A percentile compares a stretch with the other conserved stretches of the same genome.
Evolutionary conservation across 306 rosid genomes (phyloP).

Genomic region (Abrus precatorius): DNA sequence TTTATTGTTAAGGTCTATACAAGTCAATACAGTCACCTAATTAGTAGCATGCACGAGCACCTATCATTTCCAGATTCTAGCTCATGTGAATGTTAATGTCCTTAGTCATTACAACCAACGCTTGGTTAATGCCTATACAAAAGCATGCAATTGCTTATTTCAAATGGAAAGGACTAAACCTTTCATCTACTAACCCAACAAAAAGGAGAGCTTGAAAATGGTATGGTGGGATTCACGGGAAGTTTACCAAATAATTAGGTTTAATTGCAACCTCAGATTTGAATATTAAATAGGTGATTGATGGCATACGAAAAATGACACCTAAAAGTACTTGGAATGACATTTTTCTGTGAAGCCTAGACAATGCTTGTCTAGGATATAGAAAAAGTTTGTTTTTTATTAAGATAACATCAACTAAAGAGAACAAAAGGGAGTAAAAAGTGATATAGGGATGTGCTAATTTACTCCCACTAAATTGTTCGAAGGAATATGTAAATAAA

Average conservation of each 20-base stretch:
- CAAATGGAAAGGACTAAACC: background rate
- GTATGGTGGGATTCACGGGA: background rate
- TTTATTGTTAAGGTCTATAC: background rate
- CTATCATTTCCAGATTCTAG: slow-evolving; percentile 24
- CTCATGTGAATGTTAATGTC: background rate
- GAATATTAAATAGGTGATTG: background rate
- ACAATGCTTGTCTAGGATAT: background rate
- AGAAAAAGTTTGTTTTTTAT: background rate
- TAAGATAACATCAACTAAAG: background rate
- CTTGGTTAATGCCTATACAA: background rate
- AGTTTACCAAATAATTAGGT: slow-evolving; percentile 13
- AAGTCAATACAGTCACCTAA: background rate
- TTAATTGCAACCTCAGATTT: background rate
- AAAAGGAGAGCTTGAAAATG: background rate
- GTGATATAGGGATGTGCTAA: background rate
- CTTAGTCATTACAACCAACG: background rate
- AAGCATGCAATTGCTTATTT: background rate
- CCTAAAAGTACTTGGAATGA: background rate
- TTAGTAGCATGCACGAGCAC: background rate
- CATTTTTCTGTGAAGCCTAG: slow-evolving; percentile 6
- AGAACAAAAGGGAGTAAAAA: slow-evolving; percentile 14
- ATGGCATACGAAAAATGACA: background rate
- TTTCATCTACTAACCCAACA: background rate
- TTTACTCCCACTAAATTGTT: background rate
- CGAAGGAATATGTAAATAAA: background rate